Evolutionary conservation across 2,329 filamentous ascomycete genomes (phyloP).

Genomic region (Taxawa tesnikishii): DNA sequence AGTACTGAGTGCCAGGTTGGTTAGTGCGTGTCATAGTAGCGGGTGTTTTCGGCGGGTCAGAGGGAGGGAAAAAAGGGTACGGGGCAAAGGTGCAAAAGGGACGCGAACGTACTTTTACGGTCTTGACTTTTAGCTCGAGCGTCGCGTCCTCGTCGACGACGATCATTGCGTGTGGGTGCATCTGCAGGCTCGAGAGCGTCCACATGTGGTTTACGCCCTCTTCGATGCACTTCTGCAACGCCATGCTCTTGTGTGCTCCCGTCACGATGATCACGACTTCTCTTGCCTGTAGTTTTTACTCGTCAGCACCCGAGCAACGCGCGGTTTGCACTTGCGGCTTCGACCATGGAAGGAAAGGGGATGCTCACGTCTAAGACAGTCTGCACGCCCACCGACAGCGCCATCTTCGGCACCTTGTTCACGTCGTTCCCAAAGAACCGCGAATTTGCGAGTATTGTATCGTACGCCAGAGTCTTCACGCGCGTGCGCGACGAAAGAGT

Average conservation of each 20-base stretch:
- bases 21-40: not conserved
- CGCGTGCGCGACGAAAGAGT: slow-evolving; percentile 65
- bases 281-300: slow-evolving; percentile 35
- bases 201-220: slow-evolving; percentile 82
- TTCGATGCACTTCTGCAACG: slow-evolving; percentile 69
- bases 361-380: slow-evolving; percentile 57
- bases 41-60: no score
- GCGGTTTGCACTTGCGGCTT: no score
- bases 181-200: slow-evolving; percentile 69
- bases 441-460: slow-evolving; percentile 76
- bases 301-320: slow-evolving; percentile 6
- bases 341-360: not conserved
- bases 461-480: slow-evolving; percentile 77
- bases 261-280: slow-evolving; percentile 77
- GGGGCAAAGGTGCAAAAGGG: not conserved
- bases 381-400: slow-evolving; percentile 72
- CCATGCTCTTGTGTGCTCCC: slow-evolving; percentile 68
- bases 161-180: slow-evolving; percentile 71
- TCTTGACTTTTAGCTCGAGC: slow-evolving; percentile 35
- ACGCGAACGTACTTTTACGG: slow-evolving; percentile 19
- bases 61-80: not conserved
- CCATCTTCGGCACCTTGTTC: slow-evolving; percentile 64
- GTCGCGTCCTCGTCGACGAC: slow-evolving; percentile 66
- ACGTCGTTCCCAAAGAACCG: slow-evolving; percentile 71
- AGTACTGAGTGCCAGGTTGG: slow-evolving; percentile 23